Conservation (phyloP, 305 asterid species). For the Rubia tinctorum region DNA sequence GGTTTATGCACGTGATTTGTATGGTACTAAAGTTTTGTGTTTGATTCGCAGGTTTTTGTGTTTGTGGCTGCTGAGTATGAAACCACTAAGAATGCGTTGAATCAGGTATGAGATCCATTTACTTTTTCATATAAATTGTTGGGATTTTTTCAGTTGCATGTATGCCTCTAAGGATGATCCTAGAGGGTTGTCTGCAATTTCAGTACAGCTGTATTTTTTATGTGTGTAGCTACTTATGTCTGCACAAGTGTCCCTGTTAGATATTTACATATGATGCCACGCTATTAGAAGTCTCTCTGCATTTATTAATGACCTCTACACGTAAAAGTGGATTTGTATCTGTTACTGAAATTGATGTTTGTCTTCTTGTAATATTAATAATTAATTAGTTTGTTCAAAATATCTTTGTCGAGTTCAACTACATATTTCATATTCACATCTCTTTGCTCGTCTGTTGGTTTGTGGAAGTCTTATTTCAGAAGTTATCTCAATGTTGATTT, state of each 20-base stretch:
- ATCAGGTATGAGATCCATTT: conserved; percentile 54
- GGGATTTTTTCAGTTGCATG: neutral
- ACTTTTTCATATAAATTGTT: neutral
- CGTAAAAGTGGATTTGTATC: neutral
- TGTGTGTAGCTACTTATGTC: neutral
- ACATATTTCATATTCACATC: neutral
- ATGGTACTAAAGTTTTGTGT: neutral
- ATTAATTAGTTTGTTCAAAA: no score
- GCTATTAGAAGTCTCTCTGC: neutral
- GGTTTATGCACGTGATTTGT: neutral
- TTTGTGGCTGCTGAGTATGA: conserved; percentile 90
- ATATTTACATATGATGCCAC: neutral
- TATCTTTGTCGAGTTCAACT: neutral
- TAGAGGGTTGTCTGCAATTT: neutral
- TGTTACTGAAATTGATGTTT: neutral
- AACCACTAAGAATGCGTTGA: conserved; percentile 74
- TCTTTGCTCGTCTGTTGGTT: neutral
- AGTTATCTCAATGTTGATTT: neutral
- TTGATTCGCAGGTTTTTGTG: conserved; percentile 73
- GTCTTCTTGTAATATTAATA: no score
- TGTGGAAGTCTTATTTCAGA: neutral
- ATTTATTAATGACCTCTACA: neutral
- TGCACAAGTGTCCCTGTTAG: neutral
- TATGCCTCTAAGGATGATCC: neutral
- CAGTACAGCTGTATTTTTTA: neutral